These are phyloP conservation scores for Salix brachista DNA, from an alignment of 345 rosid species.

Conservation along the genomic window DNA sequence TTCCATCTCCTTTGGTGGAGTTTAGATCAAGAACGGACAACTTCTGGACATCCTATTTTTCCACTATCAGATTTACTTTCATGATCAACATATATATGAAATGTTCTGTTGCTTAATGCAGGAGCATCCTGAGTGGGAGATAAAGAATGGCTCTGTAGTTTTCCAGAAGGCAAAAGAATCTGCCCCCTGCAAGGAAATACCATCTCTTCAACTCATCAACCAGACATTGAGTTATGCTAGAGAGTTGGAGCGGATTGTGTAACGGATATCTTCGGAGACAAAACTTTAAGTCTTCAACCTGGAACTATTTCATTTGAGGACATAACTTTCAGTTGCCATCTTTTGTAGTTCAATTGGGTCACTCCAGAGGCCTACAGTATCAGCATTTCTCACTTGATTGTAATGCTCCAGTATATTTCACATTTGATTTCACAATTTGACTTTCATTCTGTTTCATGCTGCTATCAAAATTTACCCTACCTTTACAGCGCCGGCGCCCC, in stretches of 20 bases:
- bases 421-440: neutral
- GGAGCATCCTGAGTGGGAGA: conserved; percentile 98
- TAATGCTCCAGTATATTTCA: neutral
- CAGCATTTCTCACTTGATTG: neutral
- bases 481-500: too few relatives aligned
- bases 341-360: neutral
- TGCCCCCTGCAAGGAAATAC: conserved; percentile 93
- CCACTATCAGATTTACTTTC: neutral
- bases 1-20: neutral
- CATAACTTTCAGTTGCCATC: neutral
- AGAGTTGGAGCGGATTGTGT: conserved; percentile 97
- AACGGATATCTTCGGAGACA: conserved; percentile 4
- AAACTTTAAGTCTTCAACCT: neutral
- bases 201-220: conserved; percentile 92
- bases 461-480: neutral
- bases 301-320: neutral
- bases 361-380: neutral
- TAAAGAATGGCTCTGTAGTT: conserved; percentile 58
- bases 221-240: conserved; percentile 96
- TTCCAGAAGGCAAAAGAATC: conserved; percentile 93
- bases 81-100: neutral
- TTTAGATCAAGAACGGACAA: neutral
- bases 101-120: conserved; percentile 22
- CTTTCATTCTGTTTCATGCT: neutral
- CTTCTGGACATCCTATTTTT: neutral